Conservation (phyloP, 2,329 filamentous ascomycete genomes). For the Teratosphaeria gauchensis region DNA sequence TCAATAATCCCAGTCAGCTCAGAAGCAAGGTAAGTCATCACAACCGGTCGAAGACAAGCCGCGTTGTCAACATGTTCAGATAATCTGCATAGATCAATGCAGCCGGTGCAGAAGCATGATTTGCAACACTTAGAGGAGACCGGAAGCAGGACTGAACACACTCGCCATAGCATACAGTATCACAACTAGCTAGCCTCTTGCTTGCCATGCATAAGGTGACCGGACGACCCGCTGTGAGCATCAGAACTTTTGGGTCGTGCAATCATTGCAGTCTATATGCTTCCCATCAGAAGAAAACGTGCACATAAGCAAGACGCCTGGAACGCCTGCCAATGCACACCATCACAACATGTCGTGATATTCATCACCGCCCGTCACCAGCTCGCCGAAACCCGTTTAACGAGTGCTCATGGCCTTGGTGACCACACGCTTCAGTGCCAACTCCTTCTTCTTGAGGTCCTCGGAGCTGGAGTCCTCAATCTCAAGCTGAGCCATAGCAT, state of each 20-base stretch:
- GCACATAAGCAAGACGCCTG: neutral
- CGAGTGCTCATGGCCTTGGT: constrained; percentile 58
- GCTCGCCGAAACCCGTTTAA: neutral
- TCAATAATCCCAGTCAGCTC: neutral
- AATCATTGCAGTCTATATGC: neutral
- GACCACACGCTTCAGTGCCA: constrained; percentile 92
- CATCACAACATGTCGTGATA: neutral
- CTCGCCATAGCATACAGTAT: neutral
- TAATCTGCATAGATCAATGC: neutral
- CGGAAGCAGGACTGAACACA: neutral
- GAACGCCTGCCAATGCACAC: neutral
- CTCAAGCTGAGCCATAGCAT: constrained; percentile 96
- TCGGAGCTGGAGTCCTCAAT: constrained; percentile 84
- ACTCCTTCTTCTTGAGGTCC: constrained; percentile 99
- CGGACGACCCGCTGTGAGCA: neutral
- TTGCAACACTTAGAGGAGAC: neutral
- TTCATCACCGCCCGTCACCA: neutral
- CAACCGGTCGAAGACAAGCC: no score
- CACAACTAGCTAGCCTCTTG: neutral
- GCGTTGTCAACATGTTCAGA: neutral
- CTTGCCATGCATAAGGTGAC: neutral
- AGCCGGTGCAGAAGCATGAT: neutral
- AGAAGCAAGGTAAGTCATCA: neutral
- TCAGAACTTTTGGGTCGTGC: neutral
- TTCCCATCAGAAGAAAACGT: neutral